Conservation (phyloP, 2,329 filamentous ascomycete genomes). For the Colletotrichum sansevieriae region DNA sequence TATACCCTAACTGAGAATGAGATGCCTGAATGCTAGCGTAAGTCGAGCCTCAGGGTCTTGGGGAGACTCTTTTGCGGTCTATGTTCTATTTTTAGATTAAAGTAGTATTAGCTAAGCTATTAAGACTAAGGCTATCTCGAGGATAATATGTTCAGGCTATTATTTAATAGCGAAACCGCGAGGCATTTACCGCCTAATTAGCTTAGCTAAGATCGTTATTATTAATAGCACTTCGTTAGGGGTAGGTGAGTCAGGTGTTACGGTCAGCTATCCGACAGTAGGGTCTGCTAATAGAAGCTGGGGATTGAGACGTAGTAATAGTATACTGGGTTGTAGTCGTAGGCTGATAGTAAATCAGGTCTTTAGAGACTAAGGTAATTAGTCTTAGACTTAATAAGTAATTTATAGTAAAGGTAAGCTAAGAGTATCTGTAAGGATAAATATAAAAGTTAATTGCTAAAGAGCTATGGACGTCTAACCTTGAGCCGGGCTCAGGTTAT, state of each 20-base stretch:
- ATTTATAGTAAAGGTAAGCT: too few relatives aligned
- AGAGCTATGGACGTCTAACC: too few relatives aligned
- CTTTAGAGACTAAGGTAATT: too few relatives aligned
- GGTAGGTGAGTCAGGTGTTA: background rate
- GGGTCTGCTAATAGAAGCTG: too few relatives aligned
- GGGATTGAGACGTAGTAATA: too few relatives aligned
- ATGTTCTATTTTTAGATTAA: background rate
- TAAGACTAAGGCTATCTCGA: background rate
- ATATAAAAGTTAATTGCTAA: too few relatives aligned
- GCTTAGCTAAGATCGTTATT: background rate
- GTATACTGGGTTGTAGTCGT: too few relatives aligned
- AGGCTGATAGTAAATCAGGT: too few relatives aligned
- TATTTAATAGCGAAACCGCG: background rate
- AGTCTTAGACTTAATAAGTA: too few relatives aligned
- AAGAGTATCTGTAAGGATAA: too few relatives aligned
- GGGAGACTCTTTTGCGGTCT: background rate
- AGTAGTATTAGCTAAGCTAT: background rate
- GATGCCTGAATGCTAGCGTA: background rate
- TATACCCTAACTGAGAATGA: background rate
- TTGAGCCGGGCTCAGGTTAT: too few relatives aligned
- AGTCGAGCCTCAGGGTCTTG: background rate
- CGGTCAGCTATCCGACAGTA: too few relatives aligned
- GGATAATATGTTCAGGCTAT: background rate
- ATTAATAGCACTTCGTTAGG: background rate
- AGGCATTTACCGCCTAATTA: background rate